A percentile compares a stretch with the other conserved stretches of the same genome.
Conservation (phyloP, 176 grass and related monocot species). For the Saccharum officinarum region DNA sequence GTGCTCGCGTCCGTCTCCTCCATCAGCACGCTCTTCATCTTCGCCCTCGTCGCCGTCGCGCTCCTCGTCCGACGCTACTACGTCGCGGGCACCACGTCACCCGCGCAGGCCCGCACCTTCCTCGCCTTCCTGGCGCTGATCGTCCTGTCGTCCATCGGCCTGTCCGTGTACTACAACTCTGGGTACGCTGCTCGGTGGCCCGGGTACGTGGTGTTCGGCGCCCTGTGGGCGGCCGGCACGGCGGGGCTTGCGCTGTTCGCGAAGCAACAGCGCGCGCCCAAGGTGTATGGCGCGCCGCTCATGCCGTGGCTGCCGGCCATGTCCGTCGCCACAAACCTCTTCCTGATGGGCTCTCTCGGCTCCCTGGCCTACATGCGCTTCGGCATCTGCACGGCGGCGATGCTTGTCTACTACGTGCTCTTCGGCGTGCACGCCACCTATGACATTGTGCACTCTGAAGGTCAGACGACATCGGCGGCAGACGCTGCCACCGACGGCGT, state of each 20-base stretch:
- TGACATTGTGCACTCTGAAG: slow-evolving; percentile 36
- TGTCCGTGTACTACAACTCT: slow-evolving; percentile 47
- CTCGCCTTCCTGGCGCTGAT: slow-evolving; percentile 33
- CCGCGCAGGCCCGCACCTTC: slow-evolving; percentile 13
- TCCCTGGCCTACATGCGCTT: slow-evolving; percentile 44
- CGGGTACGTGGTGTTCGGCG: slow-evolving; percentile 34
- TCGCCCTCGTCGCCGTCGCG: slow-evolving; percentile 49
- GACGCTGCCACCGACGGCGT: neutral
- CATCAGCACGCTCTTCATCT: slow-evolving; percentile 80
- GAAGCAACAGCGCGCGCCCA: slow-evolving; percentile 32
- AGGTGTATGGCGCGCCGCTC: slow-evolving; percentile 57
- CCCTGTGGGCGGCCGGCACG: slow-evolving; percentile 35
- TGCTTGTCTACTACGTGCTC: slow-evolving; percentile 62
- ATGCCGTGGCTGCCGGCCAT: slow-evolving; percentile 56
- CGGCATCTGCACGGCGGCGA: slow-evolving; percentile 51
- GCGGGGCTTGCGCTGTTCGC: slow-evolving; percentile 38
- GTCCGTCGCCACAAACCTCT: slow-evolving; percentile 52
- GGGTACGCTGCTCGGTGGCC: slow-evolving; percentile 26
- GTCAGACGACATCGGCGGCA: neutral
- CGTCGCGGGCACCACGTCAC: neutral
- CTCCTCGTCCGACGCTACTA: slow-evolving; percentile 60
- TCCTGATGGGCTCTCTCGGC: slow-evolving; percentile 61
- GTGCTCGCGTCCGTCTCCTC: slow-evolving; percentile 58
- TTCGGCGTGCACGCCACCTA: slow-evolving; percentile 63
- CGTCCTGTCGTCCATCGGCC: slow-evolving; percentile 31